Conservation (phyloP, 2,329 filamentous ascomycete genomes). For the Lomentospora prolificans region DNA sequence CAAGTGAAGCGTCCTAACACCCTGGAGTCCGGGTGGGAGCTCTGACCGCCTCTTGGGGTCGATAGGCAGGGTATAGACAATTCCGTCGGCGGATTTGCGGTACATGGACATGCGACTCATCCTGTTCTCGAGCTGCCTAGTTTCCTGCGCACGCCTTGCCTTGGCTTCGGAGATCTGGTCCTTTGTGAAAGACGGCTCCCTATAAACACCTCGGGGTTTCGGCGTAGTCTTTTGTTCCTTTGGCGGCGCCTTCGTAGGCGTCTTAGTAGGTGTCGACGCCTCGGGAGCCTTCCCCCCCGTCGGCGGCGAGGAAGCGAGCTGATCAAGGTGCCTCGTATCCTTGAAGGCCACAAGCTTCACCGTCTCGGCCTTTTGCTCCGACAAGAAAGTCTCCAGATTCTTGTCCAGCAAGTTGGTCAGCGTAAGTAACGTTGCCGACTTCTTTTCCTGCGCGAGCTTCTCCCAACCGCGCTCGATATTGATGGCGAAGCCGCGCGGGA, state of each 20-base stretch:
- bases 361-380: slow-evolving; percentile 60
- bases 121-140: slow-evolving; percentile 63
- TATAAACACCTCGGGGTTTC: slow-evolving; percentile 21
- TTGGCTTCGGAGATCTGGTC: slow-evolving; percentile 55
- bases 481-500: slow-evolving; percentile 61
- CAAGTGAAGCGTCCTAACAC: slow-evolving; percentile 54
- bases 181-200: slow-evolving; percentile 40
- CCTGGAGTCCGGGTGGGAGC: slow-evolving; percentile 51
- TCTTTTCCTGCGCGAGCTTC: slow-evolving; percentile 45
- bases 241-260: background rate
- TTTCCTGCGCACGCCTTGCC: slow-evolving; percentile 53
- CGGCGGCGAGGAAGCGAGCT: background rate
- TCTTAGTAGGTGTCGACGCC: background rate
- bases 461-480: slow-evolving; percentile 72
- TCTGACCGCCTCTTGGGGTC: slow-evolving; percentile 52
- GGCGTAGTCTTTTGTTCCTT: background rate
- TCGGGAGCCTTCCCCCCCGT: background rate
- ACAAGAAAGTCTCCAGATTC: slow-evolving; percentile 59
- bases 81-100: slow-evolving; percentile 58
- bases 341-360: slow-evolving; percentile 56
- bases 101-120: slow-evolving; percentile 60
- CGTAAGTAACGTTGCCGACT: slow-evolving; percentile 49
- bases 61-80: slow-evolving; percentile 60
- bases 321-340: slow-evolving; percentile 41
- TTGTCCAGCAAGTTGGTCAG: slow-evolving; percentile 63